Conservation (phyloP, 768 basidiomycete species). For the Tulasnella sp. region DNA sequence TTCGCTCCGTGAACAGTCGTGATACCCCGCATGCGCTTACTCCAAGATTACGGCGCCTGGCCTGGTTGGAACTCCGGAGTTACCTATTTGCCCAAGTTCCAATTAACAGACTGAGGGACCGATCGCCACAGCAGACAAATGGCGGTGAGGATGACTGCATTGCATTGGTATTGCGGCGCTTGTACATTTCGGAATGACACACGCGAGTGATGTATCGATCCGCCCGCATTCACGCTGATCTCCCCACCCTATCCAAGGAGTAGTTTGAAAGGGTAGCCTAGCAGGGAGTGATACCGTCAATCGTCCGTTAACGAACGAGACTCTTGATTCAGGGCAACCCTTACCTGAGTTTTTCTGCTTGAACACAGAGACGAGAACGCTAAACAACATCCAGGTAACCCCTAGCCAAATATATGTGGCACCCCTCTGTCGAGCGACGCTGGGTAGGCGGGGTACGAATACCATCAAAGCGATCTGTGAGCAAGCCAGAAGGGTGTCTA, state of each 20-base stretch:
- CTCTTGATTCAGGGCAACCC: not conserved
- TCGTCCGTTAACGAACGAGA: not conserved
- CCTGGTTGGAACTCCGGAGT: no score
- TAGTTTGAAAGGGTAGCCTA: slow-evolving; percentile 39
- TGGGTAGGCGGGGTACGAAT: slow-evolving; percentile 58
- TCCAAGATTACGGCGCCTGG: no score
- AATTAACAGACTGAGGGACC: no score
- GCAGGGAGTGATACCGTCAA: not conserved
- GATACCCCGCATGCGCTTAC: no score
- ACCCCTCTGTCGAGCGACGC: slow-evolving; percentile 62
- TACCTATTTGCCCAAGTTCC: no score
- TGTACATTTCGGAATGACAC: no score
- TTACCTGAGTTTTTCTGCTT: slow-evolving; percentile 80
- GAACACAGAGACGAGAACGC: slow-evolving; percentile 77
- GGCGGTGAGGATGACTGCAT: no score
- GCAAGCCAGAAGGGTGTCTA: slow-evolving; percentile 75
- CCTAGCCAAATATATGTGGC: slow-evolving; percentile 86
- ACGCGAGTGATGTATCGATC: no score
- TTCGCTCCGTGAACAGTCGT: no score
- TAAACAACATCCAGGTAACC: slow-evolving; percentile 75
- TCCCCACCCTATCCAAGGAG: slow-evolving; percentile 15
- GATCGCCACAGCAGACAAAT: no score
- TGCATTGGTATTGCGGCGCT: no score
- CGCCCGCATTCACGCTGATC: no score
- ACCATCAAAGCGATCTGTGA: slow-evolving; percentile 69